Percentiles rank a stretch among this genome's conserved stretches.
phyloP scores from a whole-genome alignment of 2,329 filamentous ascomycete species.

The Aspergillus jensenii region DNA sequence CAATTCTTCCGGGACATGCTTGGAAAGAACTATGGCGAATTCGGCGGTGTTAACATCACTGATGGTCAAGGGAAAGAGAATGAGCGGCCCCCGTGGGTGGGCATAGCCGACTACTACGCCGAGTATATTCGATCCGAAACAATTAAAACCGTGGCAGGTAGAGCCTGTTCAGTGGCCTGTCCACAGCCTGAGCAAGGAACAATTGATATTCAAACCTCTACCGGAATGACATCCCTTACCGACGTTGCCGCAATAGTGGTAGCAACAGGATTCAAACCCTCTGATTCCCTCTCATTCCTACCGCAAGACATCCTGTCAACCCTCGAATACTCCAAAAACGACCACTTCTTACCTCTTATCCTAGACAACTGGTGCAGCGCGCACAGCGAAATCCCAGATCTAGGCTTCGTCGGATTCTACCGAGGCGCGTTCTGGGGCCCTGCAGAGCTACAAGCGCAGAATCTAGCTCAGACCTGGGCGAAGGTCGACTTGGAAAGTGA shows the following conservation, averaged over 20 bases:
- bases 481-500: neutral
- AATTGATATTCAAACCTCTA: constrained; percentile 38
- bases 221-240: constrained; percentile 46
- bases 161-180: constrained; percentile 19
- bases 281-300: constrained; percentile 65
- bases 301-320: constrained; percentile 54
- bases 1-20: constrained; percentile 45
- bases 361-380: constrained; percentile 68
- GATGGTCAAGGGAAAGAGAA: constrained; percentile 41
- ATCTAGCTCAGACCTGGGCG: constrained; percentile 63
- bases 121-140: constrained; percentile 70
- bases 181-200: constrained; percentile 7
- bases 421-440: constrained; percentile 82
- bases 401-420: constrained; percentile 83
- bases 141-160: constrained; percentile 54
- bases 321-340: constrained; percentile 58
- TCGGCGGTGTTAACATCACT: constrained; percentile 34
- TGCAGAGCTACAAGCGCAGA: constrained; percentile 80
- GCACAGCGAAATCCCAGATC: constrained; percentile 58
- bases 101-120: constrained; percentile 69
- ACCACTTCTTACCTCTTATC: constrained; percentile 61
- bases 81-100: constrained; percentile 62
- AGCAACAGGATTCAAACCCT: constrained; percentile 72
- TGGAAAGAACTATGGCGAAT: constrained; percentile 46
- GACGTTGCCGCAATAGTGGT: constrained; percentile 68